Base-by-base conservation (phyloP, 1,284 basidiomycete genomes). In the Leccinum subspadiceum region DNA sequence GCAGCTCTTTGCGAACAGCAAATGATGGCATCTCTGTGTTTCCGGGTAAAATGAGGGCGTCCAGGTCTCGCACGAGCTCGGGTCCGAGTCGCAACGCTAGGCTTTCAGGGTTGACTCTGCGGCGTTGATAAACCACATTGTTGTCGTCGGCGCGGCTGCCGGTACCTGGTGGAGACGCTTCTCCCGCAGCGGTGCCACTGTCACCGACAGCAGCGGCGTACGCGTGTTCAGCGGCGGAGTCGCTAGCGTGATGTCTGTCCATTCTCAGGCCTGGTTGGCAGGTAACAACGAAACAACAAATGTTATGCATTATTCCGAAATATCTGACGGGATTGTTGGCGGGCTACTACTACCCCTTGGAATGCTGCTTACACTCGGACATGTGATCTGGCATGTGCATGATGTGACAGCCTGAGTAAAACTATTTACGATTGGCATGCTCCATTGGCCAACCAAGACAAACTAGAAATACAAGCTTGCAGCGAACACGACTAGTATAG, bases 381-480 rank as follows among this genome's bases (percentile, higher is more conserved):
- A 62, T 64, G 57, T 67, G 65, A 65, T 51, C 41, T 39, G 35
- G 48, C 20, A 35, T 35, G 33, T 35, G 33, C 2, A 17, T 2
- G 31, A 17, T 39, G 17, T 20, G 49, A 29, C n/a, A 6, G 37
- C 49, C 4, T 48, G 24, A 9, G 29, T 15, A 22, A 26, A 24
- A 46, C 22, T 26, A 22, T 48, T 33, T 17, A 24, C 46, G 24
- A 15, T 12, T 20, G 39, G 39, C 41, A 46, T 2, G 41, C 22
- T 12, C 29, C 10, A 24, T 35, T 8, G 26, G 53, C 53, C 22
- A 53, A 64, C 33, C 39, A 57, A 52, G 22, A 48, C 44, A 54
- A 46, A 46, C 22, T 84, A 93, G 77, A 93, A 92, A 79, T 93
- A 93, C 82, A 93, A 70, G 73, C 91, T 93, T 24, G 91, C 92